Evolutionary conservation across 768 basidiomycete species (phyloP).

Genomic region (Suillus weaverae): DNA sequence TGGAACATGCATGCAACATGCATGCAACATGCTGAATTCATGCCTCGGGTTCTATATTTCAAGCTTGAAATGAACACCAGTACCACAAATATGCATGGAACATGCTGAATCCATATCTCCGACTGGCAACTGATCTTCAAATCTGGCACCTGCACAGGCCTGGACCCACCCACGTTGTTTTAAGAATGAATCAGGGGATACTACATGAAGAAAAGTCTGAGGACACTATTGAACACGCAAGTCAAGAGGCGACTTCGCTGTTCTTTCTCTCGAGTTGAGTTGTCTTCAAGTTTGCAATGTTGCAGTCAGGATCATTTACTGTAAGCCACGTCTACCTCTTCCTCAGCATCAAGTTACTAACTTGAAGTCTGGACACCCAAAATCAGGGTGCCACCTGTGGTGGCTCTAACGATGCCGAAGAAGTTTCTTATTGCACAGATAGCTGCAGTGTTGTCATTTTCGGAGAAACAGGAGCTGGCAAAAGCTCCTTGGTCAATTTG

Average conservation of each 20-base stretch:
- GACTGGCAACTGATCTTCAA: neutral
- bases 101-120: neutral
- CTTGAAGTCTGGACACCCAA: neutral
- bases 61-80: neutral
- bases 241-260: neutral
- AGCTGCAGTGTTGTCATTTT: slow-evolving; percentile 41
- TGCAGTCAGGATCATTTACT: neutral
- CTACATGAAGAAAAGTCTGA: neutral
- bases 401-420: neutral
- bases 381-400: neutral
- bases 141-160: neutral
- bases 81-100: neutral
- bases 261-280: neutral
- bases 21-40: neutral
- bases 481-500: slow-evolving; percentile 47
- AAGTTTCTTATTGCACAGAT: neutral
- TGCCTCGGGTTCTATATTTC: neutral
- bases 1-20: neutral
- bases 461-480: slow-evolving; percentile 44
- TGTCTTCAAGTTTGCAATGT: neutral
- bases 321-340: neutral
- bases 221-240: neutral
- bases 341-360: neutral
- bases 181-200: neutral
- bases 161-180: neutral